Evolutionary conservation across 2,329 filamentous ascomycete species (phyloP).

Genomic region (Aureobasidium mangrovei): DNA sequence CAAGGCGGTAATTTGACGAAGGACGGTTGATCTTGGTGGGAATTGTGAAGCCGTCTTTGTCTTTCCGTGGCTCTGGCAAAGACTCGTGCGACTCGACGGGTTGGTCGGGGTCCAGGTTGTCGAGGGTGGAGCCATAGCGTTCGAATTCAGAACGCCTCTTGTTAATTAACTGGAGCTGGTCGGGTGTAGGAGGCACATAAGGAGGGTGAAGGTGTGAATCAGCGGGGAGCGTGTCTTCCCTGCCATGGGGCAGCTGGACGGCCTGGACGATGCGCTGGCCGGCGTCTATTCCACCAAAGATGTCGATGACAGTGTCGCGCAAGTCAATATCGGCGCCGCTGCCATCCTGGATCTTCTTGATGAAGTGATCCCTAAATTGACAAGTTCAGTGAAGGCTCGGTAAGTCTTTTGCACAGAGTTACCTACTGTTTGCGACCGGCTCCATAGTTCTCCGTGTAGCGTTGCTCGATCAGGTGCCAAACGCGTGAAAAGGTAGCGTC

Average conservation of each 20-base stretch:
- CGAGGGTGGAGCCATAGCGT: slow-evolving; percentile 15
- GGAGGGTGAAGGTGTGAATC: slow-evolving; percentile 23
- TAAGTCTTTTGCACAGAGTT: not conserved
- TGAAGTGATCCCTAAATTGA: slow-evolving; percentile 24
- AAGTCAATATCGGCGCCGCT: slow-evolving; percentile 30
- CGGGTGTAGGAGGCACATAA: not conserved
- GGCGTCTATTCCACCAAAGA: slow-evolving; percentile 27
- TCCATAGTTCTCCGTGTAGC: slow-evolving; percentile 28
- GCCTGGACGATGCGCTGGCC: slow-evolving; percentile 26
- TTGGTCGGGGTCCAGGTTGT: slow-evolving; percentile 21
- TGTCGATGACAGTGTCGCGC: slow-evolving; percentile 27
- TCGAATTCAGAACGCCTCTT: slow-evolving; percentile 21
- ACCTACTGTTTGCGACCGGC: slow-evolving; percentile 9
- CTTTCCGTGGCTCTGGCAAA: not conserved
- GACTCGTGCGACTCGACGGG: slow-evolving; percentile 22
- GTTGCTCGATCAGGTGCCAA: slow-evolving; percentile 25
- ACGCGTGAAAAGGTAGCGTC: slow-evolving; percentile 26
- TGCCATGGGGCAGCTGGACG: slow-evolving; percentile 23
- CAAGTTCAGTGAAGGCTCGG: slow-evolving; percentile 15
- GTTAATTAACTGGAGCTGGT: slow-evolving; percentile 20
- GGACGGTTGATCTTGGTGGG: not conserved
- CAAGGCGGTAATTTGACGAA: not conserved
- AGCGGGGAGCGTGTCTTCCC: slow-evolving; percentile 26
- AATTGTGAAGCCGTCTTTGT: slow-evolving; percentile 13
- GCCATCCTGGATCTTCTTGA: slow-evolving; percentile 30